Evolutionary conservation across 768 basidiomycete genomes (phyloP), one percentile per base, ranked within the genome.

Genomic region (Kondoa subrosea): DNA sequence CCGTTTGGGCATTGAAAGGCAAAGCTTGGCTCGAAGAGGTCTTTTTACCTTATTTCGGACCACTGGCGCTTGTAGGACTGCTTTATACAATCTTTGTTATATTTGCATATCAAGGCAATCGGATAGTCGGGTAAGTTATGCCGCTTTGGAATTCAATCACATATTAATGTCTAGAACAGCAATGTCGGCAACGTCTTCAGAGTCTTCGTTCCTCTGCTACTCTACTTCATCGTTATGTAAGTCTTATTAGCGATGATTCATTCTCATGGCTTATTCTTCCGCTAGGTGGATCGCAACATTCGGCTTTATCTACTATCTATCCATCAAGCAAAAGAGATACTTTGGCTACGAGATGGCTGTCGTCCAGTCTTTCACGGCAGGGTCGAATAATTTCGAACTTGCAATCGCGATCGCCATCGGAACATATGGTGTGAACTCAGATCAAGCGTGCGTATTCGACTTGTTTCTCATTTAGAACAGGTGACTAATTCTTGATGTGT

Each of bases 371-470:
- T 90, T 90, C 76, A 89, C 88, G 0, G 86, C 86, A 0, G 84
- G 84, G 1, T 86, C 84, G 66, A 89, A 88, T 73, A 89, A 88
- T 72, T 86, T 87, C 82, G 56, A 90, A 78, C 81, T 90, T 0
- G 87, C 89, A 0, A 91, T 91, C 65, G 88, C 89, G 0, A 85
- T 90, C 0, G 81, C 85, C 1, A 85, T 89, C 56, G 85, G 87
- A 0, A 83, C 85, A 0, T 91, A 85, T 76, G 88, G 89, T 1
- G 83, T 86, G 3, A 81, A 83, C 3, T 88, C 87, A 0, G 84
- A 86, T 66, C 85, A 91, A 77, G 88, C 87, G 0, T 50, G 21
- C 8, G 40, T 50, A 8, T 21, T 21, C 40, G 40, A 8, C 40
- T 50, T 50, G 40, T 50, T 8, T n/a, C n/a, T n/a, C n/a, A n/a